These are phyloP conservation scores for Danielia oregonensis DNA, from an alignment of 805 yeast species.

Conservation along the genomic window DNA sequence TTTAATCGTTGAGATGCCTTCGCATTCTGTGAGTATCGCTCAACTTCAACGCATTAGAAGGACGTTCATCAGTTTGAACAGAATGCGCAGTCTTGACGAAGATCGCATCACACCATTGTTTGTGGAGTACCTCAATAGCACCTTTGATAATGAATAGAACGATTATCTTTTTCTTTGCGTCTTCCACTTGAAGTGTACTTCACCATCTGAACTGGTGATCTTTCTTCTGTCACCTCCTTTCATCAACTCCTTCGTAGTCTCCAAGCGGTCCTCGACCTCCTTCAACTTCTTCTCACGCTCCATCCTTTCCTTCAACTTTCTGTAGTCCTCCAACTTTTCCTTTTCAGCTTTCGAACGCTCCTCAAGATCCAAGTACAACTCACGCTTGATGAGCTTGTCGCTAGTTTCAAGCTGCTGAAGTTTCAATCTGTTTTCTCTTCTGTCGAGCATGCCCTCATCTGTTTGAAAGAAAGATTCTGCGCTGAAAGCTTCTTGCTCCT, in stretches of 20 bases:
- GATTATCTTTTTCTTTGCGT: conserved; percentile 58
- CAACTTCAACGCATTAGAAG: conserved; percentile 82
- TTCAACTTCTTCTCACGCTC: conserved; percentile 67
- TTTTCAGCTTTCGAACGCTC: conserved; percentile 37
- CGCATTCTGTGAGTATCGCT: conserved; percentile 58
- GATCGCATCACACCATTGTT: conserved; percentile 69
- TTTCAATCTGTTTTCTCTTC: conserved; percentile 70
- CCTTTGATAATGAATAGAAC: conserved; percentile 34
- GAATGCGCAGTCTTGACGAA: conserved; percentile 69
- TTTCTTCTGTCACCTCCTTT: conserved; percentile 86
- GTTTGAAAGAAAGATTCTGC: conserved; percentile 71
- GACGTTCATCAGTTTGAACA: conserved; percentile 75
- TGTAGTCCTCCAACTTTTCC: conserved; percentile 59
- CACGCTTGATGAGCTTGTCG: conserved; percentile 26
- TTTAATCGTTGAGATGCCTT: conserved; percentile 60
- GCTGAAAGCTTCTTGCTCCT: conserved; percentile 54
- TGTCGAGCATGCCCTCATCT: conserved; percentile 54
- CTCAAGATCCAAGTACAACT: conserved; percentile 24
- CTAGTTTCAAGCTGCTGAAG: conserved; percentile 52
- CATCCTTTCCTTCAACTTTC: conserved; percentile 58
- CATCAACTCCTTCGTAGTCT: conserved; percentile 81
- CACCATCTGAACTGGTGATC: conserved; percentile 61
- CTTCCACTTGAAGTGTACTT: conserved; percentile 78
- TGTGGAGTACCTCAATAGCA: conserved; percentile 70
- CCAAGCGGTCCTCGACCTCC: conserved; percentile 69